These are phyloP conservation scores for Lactifluus echinatus DNA, from an alignment of 768 basidiomycete species.

Conservation along the genomic window DNA sequence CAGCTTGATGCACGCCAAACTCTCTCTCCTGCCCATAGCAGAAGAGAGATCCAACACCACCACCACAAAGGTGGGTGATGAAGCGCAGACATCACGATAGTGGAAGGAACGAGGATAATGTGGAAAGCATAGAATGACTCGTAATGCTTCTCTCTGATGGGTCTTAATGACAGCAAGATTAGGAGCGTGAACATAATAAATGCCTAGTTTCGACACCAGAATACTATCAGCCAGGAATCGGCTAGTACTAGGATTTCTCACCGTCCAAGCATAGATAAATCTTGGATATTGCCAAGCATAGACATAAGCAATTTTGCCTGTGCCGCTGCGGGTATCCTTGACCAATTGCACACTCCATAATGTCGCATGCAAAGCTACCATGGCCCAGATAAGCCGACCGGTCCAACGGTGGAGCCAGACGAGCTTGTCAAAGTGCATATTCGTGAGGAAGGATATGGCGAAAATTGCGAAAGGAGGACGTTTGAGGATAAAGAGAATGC, in stretches of 20 bases:
- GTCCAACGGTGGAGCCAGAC: slow-evolving; percentile 63
- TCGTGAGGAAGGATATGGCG: slow-evolving; percentile 49
- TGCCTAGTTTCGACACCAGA: slow-evolving; percentile 33
- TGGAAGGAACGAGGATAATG: slow-evolving; percentile 52
- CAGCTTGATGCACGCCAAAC: no score
- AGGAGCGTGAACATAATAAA: slow-evolving; percentile 47
- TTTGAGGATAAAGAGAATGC: slow-evolving; percentile 62
- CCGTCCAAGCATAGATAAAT: slow-evolving; percentile 56
- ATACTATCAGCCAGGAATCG: not conserved
- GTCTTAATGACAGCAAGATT: slow-evolving; percentile 40
- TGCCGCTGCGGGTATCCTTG: slow-evolving; percentile 38
- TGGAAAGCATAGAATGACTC: slow-evolving; percentile 62
- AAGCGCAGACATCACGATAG: slow-evolving; percentile 49
- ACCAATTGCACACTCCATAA: slow-evolving; percentile 64
- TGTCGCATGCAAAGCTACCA: slow-evolving; percentile 50
- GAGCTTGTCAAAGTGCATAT: slow-evolving; percentile 70
- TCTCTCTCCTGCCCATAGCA: slow-evolving; percentile 57
- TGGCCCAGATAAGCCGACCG: slow-evolving; percentile 59
- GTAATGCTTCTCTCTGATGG: slow-evolving; percentile 45
- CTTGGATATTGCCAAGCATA: slow-evolving; percentile 51
- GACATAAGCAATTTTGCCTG: slow-evolving; percentile 36
- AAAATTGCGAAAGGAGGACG: slow-evolving; percentile 64
- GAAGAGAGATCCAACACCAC: slow-evolving; percentile 61
- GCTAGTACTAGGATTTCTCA: slow-evolving; percentile 25
- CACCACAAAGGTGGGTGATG: slow-evolving; percentile 60